These are phyloP conservation scores for Aspergillus tanneri DNA, from an alignment of 2,329 filamentous ascomycete species.

Conservation along the genomic window DNA sequence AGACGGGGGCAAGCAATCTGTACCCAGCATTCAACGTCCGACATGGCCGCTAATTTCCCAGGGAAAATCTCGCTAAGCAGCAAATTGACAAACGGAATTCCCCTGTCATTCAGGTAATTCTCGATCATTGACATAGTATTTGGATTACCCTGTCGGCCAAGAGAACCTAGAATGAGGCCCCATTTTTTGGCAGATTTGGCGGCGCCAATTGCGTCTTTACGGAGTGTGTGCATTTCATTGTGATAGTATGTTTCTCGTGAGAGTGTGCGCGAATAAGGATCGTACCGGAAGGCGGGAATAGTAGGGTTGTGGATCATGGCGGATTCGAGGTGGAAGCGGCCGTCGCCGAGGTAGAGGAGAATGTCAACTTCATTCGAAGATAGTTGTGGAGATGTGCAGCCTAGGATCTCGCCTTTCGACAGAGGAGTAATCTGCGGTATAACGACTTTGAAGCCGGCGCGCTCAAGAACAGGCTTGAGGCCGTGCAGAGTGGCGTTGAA, in stretches of 20 bases:
- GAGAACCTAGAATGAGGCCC: conserved; percentile 89
- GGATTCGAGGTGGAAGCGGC: conserved; percentile 92
- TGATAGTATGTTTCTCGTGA: conserved; percentile 92
- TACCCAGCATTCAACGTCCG: conserved; percentile 95
- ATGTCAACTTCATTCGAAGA: conserved; percentile 63
- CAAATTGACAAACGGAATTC: conserved; percentile 79
- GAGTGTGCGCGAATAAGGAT: conserved; percentile 89
- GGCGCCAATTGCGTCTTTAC: conserved; percentile 71
- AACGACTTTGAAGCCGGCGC: conserved; percentile 78
- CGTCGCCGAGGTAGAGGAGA: conserved; percentile 87
- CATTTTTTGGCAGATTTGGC: conserved; percentile 81
- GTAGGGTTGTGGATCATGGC: conserved; percentile 98
- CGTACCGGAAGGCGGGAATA: conserved; percentile 90
- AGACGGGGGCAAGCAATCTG: conserved; percentile 95
- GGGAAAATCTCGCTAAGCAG: conserved; percentile 95
- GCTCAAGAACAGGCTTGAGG: conserved; percentile 72
- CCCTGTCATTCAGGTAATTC: conserved; percentile 65
- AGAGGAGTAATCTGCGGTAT: conserved; percentile 91
- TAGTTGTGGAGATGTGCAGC: conserved; percentile 89
- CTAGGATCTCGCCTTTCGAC: conserved; percentile 92
- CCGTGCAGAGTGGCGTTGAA: conserved; percentile 97
- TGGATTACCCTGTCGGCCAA: conserved; percentile 93
- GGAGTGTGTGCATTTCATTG: conserved; percentile 80
- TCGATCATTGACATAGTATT: conserved; percentile 89
- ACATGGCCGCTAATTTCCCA: conserved; percentile 89